These are phyloP conservation scores for Penicillium sp. DNA, from an alignment of 2,329 filamentous ascomycete genomes.

Conservation along the genomic window DNA sequence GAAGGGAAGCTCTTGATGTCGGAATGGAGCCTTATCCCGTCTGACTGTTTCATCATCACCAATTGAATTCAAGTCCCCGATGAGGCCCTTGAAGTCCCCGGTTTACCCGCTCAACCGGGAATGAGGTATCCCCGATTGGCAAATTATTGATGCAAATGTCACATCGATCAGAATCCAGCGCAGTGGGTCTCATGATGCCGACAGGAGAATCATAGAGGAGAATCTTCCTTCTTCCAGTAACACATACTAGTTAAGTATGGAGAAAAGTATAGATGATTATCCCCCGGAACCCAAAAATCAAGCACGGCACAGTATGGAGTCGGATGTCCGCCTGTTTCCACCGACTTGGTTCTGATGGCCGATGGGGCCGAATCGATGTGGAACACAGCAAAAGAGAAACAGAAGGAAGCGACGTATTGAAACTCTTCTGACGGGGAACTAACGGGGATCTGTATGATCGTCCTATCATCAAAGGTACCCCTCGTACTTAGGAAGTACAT, in stretches of 20 bases:
- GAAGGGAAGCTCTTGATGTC: not conserved
- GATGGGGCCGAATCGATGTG: not conserved
- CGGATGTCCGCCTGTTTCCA: not conserved
- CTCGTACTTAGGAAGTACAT: not conserved
- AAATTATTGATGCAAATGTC: not conserved
- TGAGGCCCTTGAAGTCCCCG: not conserved
- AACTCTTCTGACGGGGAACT: not conserved
- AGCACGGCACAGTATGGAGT: not conserved
- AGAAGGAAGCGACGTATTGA: slow-evolving; percentile 7
- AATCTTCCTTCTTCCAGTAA: not conserved
- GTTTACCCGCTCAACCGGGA: not conserved
- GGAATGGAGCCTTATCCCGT: not conserved
- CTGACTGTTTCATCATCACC: slow-evolving; percentile 4
- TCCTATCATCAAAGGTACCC: slow-evolving; percentile 15
- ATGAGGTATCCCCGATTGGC: not conserved
- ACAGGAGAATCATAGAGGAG: not conserved
- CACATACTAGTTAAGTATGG: not conserved
- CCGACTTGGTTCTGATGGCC: not conserved
- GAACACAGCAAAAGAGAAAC: not conserved
- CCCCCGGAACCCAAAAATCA: slow-evolving; percentile 1
- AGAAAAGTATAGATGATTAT: not conserved
- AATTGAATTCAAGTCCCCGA: not conserved
- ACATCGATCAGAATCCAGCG: not conserved
- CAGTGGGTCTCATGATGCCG: not conserved
- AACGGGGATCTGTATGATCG: slow-evolving; percentile 13